Evolutionary conservation across 2,329 filamentous ascomycete genomes (phyloP), one percentile per base, ranked within the genome.

Genomic region (Beauveria pseudobassiana): DNA sequence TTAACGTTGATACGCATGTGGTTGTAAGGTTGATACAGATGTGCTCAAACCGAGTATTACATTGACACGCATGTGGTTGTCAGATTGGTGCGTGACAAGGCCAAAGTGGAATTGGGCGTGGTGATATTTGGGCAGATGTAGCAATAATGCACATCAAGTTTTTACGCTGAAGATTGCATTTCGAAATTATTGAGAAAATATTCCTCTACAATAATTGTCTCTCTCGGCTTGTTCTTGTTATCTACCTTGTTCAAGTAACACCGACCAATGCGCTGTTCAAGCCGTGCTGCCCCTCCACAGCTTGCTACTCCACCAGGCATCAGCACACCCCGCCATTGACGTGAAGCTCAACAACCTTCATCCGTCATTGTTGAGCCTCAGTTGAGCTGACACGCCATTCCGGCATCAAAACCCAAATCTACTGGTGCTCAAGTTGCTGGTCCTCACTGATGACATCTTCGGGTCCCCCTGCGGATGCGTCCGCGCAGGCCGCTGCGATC

Each of bases 301-400:
- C 40, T 45, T 50, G 18, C 43, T 42, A 22, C 59, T 61, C 59
- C 59, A 61, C 59, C 50, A 54, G 51, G 59, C 59, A 55, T 43
- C 50, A 50, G n/a, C 49, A 9, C 49, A 60, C 58, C 59, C 59
- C 59, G 50, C 59, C 59, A 61, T 59, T 16, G 20, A 28, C 50
- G 28, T 49, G 51, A 54, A 49, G 48, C 48, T 60, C 59, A 55
- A 54, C 50, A 54, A 40, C n/a, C 50, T 48, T 52, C 51, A 54
- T 54, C 59, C 14, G 22, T 42, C 51, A 16, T 28, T 30, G 10
- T 20, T 40, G 20, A 3, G 5, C 12, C 14, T 30, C 26, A 50
- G n/a, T 5, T 30, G 22, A 60, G 28, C 45, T 30, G n/a, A 18
- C 43, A 30, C 58, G 42, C 58, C 24, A 40, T 40, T 26, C 42